Conservation (phyloP, 1,139 yeast genomes). For the Pneumocystis jirovecii region DNA sequence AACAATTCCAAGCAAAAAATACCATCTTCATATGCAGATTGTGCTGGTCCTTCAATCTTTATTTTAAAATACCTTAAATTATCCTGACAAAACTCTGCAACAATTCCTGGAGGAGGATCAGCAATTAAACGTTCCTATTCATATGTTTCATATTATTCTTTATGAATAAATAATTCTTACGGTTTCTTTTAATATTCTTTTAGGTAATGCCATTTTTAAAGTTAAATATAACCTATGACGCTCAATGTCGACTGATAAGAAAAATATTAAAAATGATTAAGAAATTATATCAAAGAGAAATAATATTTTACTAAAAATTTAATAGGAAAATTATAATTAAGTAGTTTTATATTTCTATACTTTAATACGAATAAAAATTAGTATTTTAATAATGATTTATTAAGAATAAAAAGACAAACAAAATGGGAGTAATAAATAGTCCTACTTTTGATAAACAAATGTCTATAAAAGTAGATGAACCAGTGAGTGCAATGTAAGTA, state of each 20-base stretch:
- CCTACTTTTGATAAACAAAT: conserved; percentile 43
- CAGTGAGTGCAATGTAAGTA: conserved; percentile 67
- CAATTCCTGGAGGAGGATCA: conserved; percentile 94
- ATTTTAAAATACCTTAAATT: conserved; percentile 83
- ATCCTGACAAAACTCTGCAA: conserved; percentile 85
- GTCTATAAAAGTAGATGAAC: conserved; percentile 77
- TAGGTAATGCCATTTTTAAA: conserved; percentile 33
- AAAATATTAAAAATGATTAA: background rate
- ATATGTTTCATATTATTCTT: conserved; percentile 21
- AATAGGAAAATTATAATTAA: background rate
- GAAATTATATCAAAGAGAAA: too few species aligned
- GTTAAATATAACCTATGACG: background rate
- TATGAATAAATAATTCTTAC: background rate
- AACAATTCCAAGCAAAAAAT: background rate
- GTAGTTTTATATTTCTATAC: background rate
- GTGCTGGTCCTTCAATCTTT: conserved; percentile 76
- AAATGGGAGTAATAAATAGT: conserved; percentile 1
- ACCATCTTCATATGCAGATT: conserved; percentile 58
- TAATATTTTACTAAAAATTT: too few species aligned
- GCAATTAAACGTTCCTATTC: conserved; percentile 84
- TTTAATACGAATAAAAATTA: too few species aligned
- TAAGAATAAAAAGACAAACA: background rate
- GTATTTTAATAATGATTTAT: background rate
- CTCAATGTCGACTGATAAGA: background rate
- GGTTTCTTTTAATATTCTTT: conserved; percentile 67